Conservation (phyloP, 768 basidiomycete species). For the Leccinum disarticulatum region DNA sequence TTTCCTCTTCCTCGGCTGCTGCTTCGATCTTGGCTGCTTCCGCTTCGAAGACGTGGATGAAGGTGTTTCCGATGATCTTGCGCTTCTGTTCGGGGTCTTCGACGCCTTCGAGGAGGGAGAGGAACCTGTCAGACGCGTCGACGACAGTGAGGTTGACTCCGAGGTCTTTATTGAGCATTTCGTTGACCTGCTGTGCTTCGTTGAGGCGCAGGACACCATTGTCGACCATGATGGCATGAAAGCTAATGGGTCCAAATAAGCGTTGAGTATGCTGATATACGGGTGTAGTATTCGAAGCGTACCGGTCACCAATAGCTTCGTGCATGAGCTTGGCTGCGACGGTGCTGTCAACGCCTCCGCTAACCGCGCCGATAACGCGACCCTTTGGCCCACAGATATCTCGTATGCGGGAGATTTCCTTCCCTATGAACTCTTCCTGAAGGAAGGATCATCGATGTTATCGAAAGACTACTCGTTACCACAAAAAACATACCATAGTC, state of each 20-base stretch:
- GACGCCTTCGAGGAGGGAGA: conserved; percentile 82
- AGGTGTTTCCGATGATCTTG: conserved; percentile 98
- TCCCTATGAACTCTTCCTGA: conserved; percentile 95
- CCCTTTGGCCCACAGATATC: conserved; percentile 93
- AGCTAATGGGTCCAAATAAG: conserved; percentile 46
- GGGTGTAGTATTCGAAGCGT: conserved; percentile 16
- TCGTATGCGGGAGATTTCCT: conserved; percentile 91
- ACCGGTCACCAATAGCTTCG: conserved; percentile 98
- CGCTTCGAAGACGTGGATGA: conserved; percentile 96
- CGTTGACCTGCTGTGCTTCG: conserved; percentile 87
- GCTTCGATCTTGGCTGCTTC: conserved; percentile 90
- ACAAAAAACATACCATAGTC: conserved; percentile 77
- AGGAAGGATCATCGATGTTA: neutral
- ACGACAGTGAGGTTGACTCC: conserved; percentile 96
- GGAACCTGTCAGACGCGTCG: conserved; percentile 92
- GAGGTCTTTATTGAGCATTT: conserved; percentile 90
- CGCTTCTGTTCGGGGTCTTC: conserved; percentile 97
- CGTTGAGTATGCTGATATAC: neutral
- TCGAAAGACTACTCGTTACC: conserved; percentile 6
- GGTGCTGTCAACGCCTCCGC: conserved; percentile 96
- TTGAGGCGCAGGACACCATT: conserved; percentile 94
- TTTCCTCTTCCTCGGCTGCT: conserved; percentile 73
- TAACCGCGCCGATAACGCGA: conserved; percentile 96
- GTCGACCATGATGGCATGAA: conserved; percentile 99
- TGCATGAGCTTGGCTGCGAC: conserved; percentile 99